Percentiles rank a stretch among this genome's conserved stretches.
Evolutionary conservation across 116 monocot species (phyloP).

Genomic region (Zostera marina): DNA sequence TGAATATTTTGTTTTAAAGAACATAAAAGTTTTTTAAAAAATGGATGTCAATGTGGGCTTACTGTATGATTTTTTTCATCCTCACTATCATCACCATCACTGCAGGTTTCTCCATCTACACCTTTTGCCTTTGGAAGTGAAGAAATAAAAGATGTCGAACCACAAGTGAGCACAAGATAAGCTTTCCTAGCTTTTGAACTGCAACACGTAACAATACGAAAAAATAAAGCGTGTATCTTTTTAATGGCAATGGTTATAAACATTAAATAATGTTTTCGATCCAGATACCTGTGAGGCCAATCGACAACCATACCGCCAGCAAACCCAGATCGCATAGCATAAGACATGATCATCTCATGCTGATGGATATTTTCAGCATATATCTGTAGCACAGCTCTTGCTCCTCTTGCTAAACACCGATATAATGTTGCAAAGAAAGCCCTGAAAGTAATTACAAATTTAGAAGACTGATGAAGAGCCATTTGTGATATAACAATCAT

Average conservation of each 20-base stretch:
- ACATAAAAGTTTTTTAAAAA: not conserved
- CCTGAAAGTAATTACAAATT: slow-evolving; percentile 16
- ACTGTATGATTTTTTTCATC: slow-evolving; percentile 58
- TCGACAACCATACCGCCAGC: slow-evolving; percentile 94
- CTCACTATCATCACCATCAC: slow-evolving; percentile 28
- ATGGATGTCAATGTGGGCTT: slow-evolving; percentile 1
- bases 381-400: slow-evolving; percentile 87
- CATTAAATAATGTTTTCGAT: not conserved
- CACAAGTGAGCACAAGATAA: slow-evolving; percentile 95
- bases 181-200: slow-evolving; percentile 89
- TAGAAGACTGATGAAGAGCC: not conserved
- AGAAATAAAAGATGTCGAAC: slow-evolving; percentile 48
- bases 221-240: not conserved
- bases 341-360: slow-evolving; percentile 87
- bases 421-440: slow-evolving; percentile 94
- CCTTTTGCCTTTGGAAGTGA: slow-evolving; percentile 86
- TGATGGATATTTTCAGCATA: slow-evolving; percentile 96
- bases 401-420: slow-evolving; percentile 88
- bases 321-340: slow-evolving; percentile 95
- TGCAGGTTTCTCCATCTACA: slow-evolving; percentile 61
- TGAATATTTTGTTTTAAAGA: not conserved
- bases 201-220: slow-evolving; percentile 1
- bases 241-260: not conserved
- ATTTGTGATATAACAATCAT: not conserved
- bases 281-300: slow-evolving; percentile 75